Base-by-base conservation (phyloP, 257 asterid species). In the Solanum pinnatisectum region DNA sequence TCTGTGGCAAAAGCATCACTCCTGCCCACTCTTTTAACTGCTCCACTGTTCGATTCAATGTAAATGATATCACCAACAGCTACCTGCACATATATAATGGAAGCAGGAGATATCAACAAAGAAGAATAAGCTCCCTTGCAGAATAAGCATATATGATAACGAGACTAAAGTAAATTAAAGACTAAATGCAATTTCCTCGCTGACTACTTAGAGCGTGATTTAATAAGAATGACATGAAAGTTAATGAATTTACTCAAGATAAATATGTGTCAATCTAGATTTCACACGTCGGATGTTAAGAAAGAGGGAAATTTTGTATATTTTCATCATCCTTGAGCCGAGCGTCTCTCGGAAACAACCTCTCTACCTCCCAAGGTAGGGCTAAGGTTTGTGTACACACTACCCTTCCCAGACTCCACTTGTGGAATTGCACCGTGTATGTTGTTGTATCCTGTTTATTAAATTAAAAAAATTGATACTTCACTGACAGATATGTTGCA, bases 1-100 rank as follows among this genome's bases (percentile, higher is more conserved):
- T 95, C 98, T n/a, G 98, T 94, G 32, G 98, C 98, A 92, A 96
- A 95, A 67, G 98, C 95, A 94, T 95, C 99, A 91, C 98, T 94
- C 86, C 98, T 93, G 87, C 98, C 99, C 81, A 96, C 99, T 92
- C 98, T 95, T 91, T 96, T 96, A 87, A 95, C 98, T 14, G 98
- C 98, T 91, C 99, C 98, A 90, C 98, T 95, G 89, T 95, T 96
- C 82, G 94, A 93, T 93, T 96, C 99, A 77, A 96, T 93, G 77
- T 94, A 96, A 88, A 95, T 95, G 76, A 96, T 98, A 92, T 96
- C 99, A 87, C 98, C 99, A 89, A 95, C 98, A 44, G 98, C 98
- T 82, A 95, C 98, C 98, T 96, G 94, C 85, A 91, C 39, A 86
- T 90, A 67, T 60, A 60, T 60, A 60, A 60, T 23, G 30, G 30